Conservation (phyloP, 1,139 yeast genomes). For the Lodderomyces margitis region DNA sequence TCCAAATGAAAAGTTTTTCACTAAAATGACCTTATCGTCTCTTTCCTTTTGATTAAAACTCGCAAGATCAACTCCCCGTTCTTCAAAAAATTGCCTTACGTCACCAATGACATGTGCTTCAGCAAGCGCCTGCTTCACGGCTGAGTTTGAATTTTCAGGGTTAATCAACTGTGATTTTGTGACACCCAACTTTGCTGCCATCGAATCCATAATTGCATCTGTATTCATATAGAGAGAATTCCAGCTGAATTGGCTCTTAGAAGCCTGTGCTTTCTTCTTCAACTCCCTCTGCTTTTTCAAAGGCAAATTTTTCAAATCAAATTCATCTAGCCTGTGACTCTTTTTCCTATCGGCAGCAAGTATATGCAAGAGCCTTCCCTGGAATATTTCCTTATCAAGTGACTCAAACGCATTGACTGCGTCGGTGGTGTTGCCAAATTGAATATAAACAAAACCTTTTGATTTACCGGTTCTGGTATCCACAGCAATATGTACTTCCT, state of each 20-base stretch:
- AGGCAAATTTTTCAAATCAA: conserved; percentile 86
- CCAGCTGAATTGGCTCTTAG: conserved; percentile 90
- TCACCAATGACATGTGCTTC: conserved; percentile 95
- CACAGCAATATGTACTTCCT: conserved; percentile 85
- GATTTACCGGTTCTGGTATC: conserved; percentile 89
- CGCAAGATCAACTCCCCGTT: conserved; percentile 79
- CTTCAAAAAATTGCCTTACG: conserved; percentile 82
- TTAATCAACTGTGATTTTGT: conserved; percentile 80
- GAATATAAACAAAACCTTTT: conserved; percentile 89
- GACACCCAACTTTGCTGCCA: conserved; percentile 81
- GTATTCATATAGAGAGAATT: conserved; percentile 86
- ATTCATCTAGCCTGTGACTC: conserved; percentile 78
- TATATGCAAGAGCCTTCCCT: conserved; percentile 89
- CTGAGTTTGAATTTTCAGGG: conserved; percentile 82
- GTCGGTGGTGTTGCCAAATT: conserved; percentile 61
- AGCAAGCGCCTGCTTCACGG: conserved; percentile 97
- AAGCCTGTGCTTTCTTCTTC: conserved; percentile 79
- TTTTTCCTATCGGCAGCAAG: conserved; percentile 83
- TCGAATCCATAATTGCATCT: conserved; percentile 90
- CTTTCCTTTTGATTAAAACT: conserved; percentile 70
- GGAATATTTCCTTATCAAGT: conserved; percentile 86
- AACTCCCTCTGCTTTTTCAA: conserved; percentile 86
- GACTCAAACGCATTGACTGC: conserved; percentile 74
- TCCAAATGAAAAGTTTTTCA: conserved; percentile 88
- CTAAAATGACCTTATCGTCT: conserved; percentile 78